phyloP scores from a whole-genome alignment of 495 filamentous ascomycete species.

The Hypoxylon lenormandii region DNA sequence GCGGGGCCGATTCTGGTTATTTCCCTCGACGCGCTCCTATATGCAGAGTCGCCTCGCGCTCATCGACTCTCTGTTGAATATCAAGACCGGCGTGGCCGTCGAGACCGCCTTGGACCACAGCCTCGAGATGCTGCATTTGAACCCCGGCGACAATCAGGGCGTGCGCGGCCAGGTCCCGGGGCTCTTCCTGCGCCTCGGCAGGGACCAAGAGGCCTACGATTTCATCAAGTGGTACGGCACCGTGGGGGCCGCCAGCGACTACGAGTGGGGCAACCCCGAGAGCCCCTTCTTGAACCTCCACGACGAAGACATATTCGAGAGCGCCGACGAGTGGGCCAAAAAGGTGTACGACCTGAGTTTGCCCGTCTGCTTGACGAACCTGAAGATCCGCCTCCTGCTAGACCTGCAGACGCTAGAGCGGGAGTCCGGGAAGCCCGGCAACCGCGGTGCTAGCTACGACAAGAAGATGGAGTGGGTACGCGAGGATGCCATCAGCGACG shows the following conservation, averaged over 20 bases:
- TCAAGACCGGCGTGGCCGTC: constrained; percentile 51
- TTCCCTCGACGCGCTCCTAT: constrained; percentile 56
- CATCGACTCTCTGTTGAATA: constrained; percentile 47
- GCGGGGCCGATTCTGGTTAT: constrained; percentile 56
- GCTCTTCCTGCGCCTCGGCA: constrained; percentile 59
- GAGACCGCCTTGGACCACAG: constrained; percentile 52
- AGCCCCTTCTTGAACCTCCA: constrained; percentile 1
- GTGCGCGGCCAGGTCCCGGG: constrained; percentile 56
- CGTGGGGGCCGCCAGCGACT: neutral
- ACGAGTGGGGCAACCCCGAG: neutral
- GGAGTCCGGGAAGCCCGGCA: constrained; percentile 17
- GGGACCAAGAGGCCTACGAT: constrained; percentile 67
- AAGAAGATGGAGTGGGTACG: constrained; percentile 34
- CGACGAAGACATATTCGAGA: constrained; percentile 24
- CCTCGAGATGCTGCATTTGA: constrained; percentile 59
- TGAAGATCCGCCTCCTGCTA: constrained; percentile 22
- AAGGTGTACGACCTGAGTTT: neutral
- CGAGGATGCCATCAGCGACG: constrained; percentile 10
- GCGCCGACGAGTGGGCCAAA: neutral
- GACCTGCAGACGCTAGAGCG: constrained; percentile 16
- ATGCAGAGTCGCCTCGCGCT: constrained; percentile 55
- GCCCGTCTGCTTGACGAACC: constrained; percentile 5
- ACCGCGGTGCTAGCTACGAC: constrained; percentile 12
- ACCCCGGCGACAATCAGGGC: constrained; percentile 59
- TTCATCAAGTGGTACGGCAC: constrained; percentile 62